Conservation (phyloP, 2,329 filamentous ascomycete species). For the Cladosporium sp. region DNA sequence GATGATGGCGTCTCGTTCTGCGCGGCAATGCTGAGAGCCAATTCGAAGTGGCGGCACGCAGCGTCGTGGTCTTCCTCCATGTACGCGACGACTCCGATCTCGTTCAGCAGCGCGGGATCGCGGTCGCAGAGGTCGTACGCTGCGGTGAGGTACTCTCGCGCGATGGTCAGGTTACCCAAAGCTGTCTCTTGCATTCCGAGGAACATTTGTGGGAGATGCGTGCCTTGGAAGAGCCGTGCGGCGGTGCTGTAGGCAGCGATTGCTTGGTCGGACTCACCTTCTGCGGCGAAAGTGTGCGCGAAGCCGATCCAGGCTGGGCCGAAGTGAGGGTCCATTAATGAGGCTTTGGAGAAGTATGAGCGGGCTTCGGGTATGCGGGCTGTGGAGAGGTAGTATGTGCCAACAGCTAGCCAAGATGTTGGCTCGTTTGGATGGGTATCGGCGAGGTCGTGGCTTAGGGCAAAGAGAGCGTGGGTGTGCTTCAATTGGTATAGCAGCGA, state of each 20-base stretch:
- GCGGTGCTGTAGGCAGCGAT: constrained; percentile 97
- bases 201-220: constrained; percentile 92
- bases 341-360: constrained; percentile 95
- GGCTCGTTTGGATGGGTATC: constrained; percentile 90
- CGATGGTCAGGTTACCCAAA: constrained; percentile 89
- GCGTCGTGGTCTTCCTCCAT: constrained; percentile 78
- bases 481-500: constrained; percentile 86
- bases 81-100: constrained; percentile 94
- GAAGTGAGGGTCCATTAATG: constrained; percentile 96
- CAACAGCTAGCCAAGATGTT: constrained; percentile 90
- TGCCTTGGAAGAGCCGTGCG: constrained; percentile 91
- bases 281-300: constrained; percentile 94
- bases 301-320: constrained; percentile 98
- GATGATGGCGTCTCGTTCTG: constrained; percentile 73
- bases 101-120: constrained; percentile 89
- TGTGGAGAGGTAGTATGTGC: constrained; percentile 89
- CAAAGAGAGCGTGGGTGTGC: constrained; percentile 83
- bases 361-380: constrained; percentile 89
- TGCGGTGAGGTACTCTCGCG: constrained; percentile 90
- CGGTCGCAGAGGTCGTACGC: constrained; percentile 80
- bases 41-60: constrained; percentile 74
- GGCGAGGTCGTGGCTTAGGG: constrained; percentile 88
- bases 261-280: constrained; percentile 96
- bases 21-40: constrained; percentile 73
- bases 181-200: constrained; percentile 98